Evolutionary conservation across 805 yeast species (phyloP).

Genomic region (Saccharomycopsis capsularis): DNA sequence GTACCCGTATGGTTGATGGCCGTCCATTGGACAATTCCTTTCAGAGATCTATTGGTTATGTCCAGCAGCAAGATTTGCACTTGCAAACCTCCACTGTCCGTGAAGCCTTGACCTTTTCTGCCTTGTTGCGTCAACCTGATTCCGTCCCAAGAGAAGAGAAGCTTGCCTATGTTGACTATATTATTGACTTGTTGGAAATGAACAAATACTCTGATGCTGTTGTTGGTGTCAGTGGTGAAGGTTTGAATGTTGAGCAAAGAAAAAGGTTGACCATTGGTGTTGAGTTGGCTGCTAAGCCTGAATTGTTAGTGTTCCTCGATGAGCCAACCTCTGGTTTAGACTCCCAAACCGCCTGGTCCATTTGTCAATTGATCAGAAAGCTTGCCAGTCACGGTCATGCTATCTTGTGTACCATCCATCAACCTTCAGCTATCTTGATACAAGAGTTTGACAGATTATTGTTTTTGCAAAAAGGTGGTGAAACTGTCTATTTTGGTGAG

Average conservation of each 20-base stretch:
- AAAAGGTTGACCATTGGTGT: constrained; percentile 66
- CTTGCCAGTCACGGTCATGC: constrained; percentile 69
- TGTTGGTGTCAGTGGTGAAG: constrained; percentile 71
- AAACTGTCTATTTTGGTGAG: constrained; percentile 77
- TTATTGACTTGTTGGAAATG: constrained; percentile 64
- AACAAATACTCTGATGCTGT: constrained; percentile 66
- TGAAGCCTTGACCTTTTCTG: constrained; percentile 67
- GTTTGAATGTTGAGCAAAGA: constrained; percentile 61
- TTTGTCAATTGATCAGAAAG: constrained; percentile 58
- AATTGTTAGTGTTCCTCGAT: constrained; percentile 54
- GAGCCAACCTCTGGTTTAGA: constrained; percentile 74
- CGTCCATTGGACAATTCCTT: constrained; percentile 55
- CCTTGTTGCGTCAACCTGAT: constrained; percentile 64
- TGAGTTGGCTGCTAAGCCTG: constrained; percentile 64
- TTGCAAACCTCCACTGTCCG: constrained; percentile 63
- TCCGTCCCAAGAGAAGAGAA: constrained; percentile 51
- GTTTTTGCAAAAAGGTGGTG: constrained; percentile 68
- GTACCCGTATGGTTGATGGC: constrained; percentile 69
- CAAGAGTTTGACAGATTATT: constrained; percentile 62
- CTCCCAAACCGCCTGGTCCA: constrained; percentile 62
- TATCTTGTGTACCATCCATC: constrained; percentile 70
- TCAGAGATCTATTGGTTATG: constrained; percentile 74
- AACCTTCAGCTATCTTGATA: constrained; percentile 65
- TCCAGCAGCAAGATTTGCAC: constrained; percentile 76
- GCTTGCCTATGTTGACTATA: constrained; percentile 59